Conservation (phyloP, 768 basidiomycete genomes). For the Leccinum sublutescens region DNA sequence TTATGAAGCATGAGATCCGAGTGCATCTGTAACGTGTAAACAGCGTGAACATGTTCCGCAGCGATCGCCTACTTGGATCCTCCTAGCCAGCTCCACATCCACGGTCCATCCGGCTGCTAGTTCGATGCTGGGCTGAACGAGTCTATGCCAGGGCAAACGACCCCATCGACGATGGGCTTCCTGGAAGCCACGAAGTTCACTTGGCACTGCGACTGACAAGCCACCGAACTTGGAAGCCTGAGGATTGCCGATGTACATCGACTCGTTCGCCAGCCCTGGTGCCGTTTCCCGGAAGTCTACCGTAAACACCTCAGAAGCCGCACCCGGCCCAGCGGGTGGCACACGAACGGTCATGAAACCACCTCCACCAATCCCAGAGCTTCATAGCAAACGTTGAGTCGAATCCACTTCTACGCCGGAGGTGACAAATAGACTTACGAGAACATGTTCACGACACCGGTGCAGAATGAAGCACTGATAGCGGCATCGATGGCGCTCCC, state of each 20-base stretch:
- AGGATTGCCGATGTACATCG: slow-evolving; percentile 69
- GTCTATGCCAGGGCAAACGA: slow-evolving; percentile 67
- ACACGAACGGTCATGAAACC: slow-evolving; percentile 85
- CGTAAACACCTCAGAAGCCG: slow-evolving; percentile 58
- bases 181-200: slow-evolving; percentile 85
- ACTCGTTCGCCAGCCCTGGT: slow-evolving; percentile 64
- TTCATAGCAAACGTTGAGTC: slow-evolving; percentile 22
- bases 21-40: slow-evolving; percentile 36
- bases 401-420: background rate
- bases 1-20: slow-evolving; percentile 57
- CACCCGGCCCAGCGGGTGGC: slow-evolving; percentile 46
- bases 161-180: slow-evolving; percentile 86
- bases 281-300: slow-evolving; percentile 91
- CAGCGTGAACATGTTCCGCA: background rate
- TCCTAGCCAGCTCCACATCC: slow-evolving; percentile 67
- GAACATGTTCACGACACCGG: slow-evolving; percentile 87
- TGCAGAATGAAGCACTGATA: slow-evolving; percentile 75
- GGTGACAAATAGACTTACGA: slow-evolving; percentile 49
- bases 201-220: slow-evolving; percentile 84
- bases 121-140: slow-evolving; percentile 72
- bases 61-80: slow-evolving; percentile 57
- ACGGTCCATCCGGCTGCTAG: slow-evolving; percentile 83
- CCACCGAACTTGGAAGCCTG: slow-evolving; percentile 67
- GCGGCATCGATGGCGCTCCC: slow-evolving; percentile 92
- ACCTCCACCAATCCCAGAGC: slow-evolving; percentile 88